Base-by-base conservation (phyloP, 352 stramenopile genomes). In the Plasmopara muralis region DNA sequence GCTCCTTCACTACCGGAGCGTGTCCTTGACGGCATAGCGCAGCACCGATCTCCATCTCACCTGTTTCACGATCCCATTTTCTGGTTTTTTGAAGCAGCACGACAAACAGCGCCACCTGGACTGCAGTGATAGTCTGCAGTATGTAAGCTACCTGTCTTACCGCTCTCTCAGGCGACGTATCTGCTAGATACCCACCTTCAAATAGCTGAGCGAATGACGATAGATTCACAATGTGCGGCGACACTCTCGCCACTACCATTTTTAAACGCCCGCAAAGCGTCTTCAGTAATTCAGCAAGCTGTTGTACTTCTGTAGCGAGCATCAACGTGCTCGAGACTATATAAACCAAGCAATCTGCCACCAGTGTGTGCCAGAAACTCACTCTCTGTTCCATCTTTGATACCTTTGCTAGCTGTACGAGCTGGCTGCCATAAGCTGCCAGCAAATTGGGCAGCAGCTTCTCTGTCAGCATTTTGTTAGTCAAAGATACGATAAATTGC, bases 171-270 rank as follows among this genome's bases (percentile, higher is more conserved):
- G 77, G 80, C 7, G 76, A 84, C 38, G 73, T 80, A 9, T 74
- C 75, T 18, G 72, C 74, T 7, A 86, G 55, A 13, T 68, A 87
- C 34, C 73, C 74, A 38, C 74, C 74, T 55, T 87, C 73, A 57
- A 86, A 87, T 9, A 90, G 63, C 67, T 90, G 77, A 5, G 67
- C 60, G 48, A 88, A 85, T 42, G 77, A 82, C 48, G 77, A 84
- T 0, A 90, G 58, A 61, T 91, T 91, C 18, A 91, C 77, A 57
- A 91, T 88, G 53, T 91, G 77, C 43, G 80, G 77, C 20, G 83
- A 87, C 6, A 93, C 74, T 53, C 87, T 86, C 1, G 77, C 62
- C 30, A 89, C 73, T 18, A 73, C 68, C 0, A 61, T 47, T 41
- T 89, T 74, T 7, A 90, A 56, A 5, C 74, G 77, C 34, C 60